These are phyloP conservation scores for Eremothecium coryli DNA, from an alignment of 1,139 yeast genomes.

Conservation along the genomic window DNA sequence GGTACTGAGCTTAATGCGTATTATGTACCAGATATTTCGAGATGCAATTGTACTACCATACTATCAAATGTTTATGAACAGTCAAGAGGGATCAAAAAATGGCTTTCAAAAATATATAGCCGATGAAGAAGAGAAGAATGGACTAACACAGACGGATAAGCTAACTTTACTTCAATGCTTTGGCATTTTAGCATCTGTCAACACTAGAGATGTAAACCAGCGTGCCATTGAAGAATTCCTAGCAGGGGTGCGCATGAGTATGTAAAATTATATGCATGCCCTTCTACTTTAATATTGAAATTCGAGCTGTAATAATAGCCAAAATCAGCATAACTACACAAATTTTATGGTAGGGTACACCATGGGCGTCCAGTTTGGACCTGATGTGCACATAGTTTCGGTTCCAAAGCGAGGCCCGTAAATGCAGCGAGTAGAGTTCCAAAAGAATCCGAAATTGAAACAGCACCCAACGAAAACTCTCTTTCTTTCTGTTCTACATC, in stretches of 20 bases:
- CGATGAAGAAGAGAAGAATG: slow-evolving; percentile 29
- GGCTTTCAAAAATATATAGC: slow-evolving; percentile 27
- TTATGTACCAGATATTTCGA: slow-evolving; percentile 37
- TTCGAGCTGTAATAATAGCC: background rate
- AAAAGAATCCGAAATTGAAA: slow-evolving; percentile 81
- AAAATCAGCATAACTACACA: background rate
- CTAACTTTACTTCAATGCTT: slow-evolving; percentile 47
- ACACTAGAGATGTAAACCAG: slow-evolving; percentile 45
- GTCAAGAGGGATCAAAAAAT: slow-evolving; percentile 26
- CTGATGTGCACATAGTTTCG: slow-evolving; percentile 62
- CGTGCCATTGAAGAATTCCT: slow-evolving; percentile 40
- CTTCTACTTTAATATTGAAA: no score
- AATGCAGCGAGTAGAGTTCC: slow-evolving; percentile 80
- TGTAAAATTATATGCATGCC: slow-evolving; percentile 12
- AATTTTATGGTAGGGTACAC: slow-evolving; percentile 37
- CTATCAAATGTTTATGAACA: slow-evolving; percentile 33
- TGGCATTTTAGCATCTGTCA: slow-evolving; percentile 42
- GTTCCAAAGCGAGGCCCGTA: slow-evolving; percentile 66
- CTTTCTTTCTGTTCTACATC: slow-evolving; percentile 45
- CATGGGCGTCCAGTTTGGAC: slow-evolving; percentile 53
- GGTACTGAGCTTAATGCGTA: background rate
- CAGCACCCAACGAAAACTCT: slow-evolving; percentile 90
- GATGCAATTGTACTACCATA: slow-evolving; percentile 42
- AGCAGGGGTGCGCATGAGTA: slow-evolving; percentile 29
- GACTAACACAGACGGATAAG: slow-evolving; percentile 30